These are phyloP conservation scores for Alloascoidea hylecoeti DNA, from an alignment of 805 yeast species.

Conservation along the genomic window DNA sequence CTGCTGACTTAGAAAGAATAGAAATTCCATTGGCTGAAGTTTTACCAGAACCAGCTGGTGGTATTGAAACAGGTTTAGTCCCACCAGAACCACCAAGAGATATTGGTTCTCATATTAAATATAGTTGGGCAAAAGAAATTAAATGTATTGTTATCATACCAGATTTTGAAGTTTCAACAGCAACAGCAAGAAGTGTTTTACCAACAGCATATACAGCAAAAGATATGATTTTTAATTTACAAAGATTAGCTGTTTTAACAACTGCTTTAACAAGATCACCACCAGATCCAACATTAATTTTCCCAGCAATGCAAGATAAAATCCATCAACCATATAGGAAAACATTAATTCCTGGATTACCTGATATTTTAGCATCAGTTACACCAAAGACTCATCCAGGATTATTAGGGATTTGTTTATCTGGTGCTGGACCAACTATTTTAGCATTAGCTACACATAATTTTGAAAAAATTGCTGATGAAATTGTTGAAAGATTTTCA, in stretches of 20 bases:
- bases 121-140: constrained; percentile 68
- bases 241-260: constrained; percentile 84
- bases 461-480: constrained; percentile 70
- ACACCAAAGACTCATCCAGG: constrained; percentile 79
- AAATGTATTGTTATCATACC: constrained; percentile 90
- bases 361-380: constrained; percentile 63
- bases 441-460: constrained; percentile 84
- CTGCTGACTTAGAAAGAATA: constrained; percentile 57
- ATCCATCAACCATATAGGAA: constrained; percentile 96
- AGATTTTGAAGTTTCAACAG: constrained; percentile 88
- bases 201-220: constrained; percentile 65
- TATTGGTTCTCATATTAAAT: constrained; percentile 82
- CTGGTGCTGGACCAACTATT: constrained; percentile 98
- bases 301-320: constrained; percentile 92
- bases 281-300: constrained; percentile 72
- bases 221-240: constrained; percentile 87
- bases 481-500: constrained; percentile 56
- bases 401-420: constrained; percentile 81
- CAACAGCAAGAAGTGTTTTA: constrained; percentile 78
- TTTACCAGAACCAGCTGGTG: constrained; percentile 65
- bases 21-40: constrained; percentile 80
- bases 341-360: constrained; percentile 80
- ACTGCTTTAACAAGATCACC: constrained; percentile 79
- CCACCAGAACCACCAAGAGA: constrained; percentile 77
- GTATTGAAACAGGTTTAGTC: constrained; percentile 47